Percentiles rank a stretch among this genome's conserved stretches.
These are phyloP conservation scores for Penicillium egyptiacum DNA, from an alignment of 495 filamentous ascomycete species.

Conservation along the genomic window DNA sequence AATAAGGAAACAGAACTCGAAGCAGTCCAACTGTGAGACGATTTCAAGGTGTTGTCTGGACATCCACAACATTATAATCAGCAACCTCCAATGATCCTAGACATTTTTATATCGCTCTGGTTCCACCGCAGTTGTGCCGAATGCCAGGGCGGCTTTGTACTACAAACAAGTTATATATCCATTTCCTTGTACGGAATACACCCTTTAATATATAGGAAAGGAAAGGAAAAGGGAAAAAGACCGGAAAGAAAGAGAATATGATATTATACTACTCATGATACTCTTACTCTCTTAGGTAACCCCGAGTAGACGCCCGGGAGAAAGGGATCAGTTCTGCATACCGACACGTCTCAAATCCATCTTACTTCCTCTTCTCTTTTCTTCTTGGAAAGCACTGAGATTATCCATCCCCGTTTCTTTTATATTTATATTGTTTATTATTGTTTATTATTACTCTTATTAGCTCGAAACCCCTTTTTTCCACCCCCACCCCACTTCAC, in stretches of 20 bases:
- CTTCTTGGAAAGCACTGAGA: background rate
- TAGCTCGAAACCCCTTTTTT: conserved; percentile 8
- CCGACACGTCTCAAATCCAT: background rate
- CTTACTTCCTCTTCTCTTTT: background rate
- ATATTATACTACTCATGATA: background rate
- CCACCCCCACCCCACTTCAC: conserved; percentile 4
- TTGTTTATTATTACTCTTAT: background rate
- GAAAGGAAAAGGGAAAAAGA: background rate
- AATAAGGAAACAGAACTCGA: background rate
- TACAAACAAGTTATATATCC: background rate
- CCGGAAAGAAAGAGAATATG: background rate
- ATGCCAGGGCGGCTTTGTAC: background rate
- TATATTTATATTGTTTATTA: background rate
- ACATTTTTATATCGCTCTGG: background rate
- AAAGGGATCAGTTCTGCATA: conserved; percentile 8
- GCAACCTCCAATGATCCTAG: background rate
- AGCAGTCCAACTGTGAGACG: background rate
- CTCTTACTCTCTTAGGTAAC: background rate
- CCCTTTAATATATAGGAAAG: background rate
- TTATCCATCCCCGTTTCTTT: background rate
- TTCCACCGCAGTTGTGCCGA: conserved; percentile 10
- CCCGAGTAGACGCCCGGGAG: background rate
- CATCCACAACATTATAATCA: background rate
- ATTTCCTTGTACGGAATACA: background rate
- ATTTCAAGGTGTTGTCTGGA: background rate